Percentiles rank a stretch among this genome's conserved stretches.
Evolutionary conservation across 805 yeast genomes (phyloP).

Genomic region (Maudiozyma saulgeensis): DNA sequence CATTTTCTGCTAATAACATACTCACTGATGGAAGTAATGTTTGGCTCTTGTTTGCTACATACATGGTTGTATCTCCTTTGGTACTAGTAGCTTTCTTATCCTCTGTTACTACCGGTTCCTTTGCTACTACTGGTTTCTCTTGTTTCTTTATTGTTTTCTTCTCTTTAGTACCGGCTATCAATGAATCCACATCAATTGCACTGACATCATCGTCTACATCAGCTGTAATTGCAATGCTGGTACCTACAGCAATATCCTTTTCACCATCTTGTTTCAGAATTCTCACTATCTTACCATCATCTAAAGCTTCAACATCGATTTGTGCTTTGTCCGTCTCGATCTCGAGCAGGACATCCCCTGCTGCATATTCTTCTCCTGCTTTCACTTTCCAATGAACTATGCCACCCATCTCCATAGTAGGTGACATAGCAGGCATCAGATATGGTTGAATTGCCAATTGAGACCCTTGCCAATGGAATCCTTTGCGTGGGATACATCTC

Average conservation of each 20-base stretch:
- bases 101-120: background rate
- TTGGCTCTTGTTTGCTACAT: constrained; percentile 55
- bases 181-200: constrained; percentile 8
- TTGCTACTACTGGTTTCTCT: background rate
- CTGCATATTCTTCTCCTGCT: constrained; percentile 58
- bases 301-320: constrained; percentile 80
- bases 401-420: constrained; percentile 96
- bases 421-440: constrained; percentile 98
- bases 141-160: constrained; percentile 2
- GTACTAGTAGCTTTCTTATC: no score
- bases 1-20: constrained; percentile 48
- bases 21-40: constrained; percentile 73
- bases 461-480: background rate
- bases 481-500: background rate
- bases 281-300: constrained; percentile 83
- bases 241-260: constrained; percentile 74
- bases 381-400: constrained; percentile 82
- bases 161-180: constrained; percentile 13
- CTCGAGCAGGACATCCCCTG: constrained; percentile 78
- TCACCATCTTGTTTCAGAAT: constrained; percentile 62
- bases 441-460: constrained; percentile 34
- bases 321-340: constrained; percentile 84
- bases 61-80: background rate
- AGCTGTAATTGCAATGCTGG: constrained; percentile 79
- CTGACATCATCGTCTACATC: constrained; percentile 79